Base-by-base conservation (phyloP, 2,329 filamentous ascomycete genomes). In the Exserohilum rostratum region DNA sequence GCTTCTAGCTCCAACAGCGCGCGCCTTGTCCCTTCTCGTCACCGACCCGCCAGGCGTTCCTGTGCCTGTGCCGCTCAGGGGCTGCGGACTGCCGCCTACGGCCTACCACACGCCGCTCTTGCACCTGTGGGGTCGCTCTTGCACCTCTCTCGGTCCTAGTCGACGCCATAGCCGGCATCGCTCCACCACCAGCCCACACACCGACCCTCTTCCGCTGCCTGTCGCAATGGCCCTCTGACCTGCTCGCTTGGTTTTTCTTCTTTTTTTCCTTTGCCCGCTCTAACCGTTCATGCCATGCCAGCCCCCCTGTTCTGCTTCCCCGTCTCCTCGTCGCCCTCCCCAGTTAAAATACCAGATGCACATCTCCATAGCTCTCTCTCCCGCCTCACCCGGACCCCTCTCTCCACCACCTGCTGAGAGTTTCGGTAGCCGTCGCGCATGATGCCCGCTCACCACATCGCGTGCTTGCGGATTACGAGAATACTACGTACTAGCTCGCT, bases 111-210 rank as follows among this genome's bases (percentile, higher is more conserved):
- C 52, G 20, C 34, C 22, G 22, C 22, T 5, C 22, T 5, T 7
- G 22, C 22, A 25, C 22, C 9, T 61, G 58, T 58, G 55, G 55
- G 49, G 45, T 43, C 30, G 46, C 18, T 30, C 22, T n/a, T 25
- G 22, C 7, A 5, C 22, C 22, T 25, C 22, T 25, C 22, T 25
- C 25, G 42, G 25, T 22, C 18, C 17, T 35, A 31, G 53, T 6
- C 46, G 17, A 50, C 53, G 60, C 60, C 55, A 57, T 58, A 43
- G 50, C 60, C 53, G 53, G 50, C 55, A 52, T 40, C 34, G 44
- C 43, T 33, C 46, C 34, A 46, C 46, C 40, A 50, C 29, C 43
- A 25, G 22, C 22, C 22, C 22, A 25, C 22, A 17, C 12, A 30
- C 43, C 30, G 5, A 35, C 33, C 10, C 4, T 20, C 29, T 7